phyloP scores from a whole-genome alignment of 441 rosid species.

The Arabidopsis hybrid region DNA sequence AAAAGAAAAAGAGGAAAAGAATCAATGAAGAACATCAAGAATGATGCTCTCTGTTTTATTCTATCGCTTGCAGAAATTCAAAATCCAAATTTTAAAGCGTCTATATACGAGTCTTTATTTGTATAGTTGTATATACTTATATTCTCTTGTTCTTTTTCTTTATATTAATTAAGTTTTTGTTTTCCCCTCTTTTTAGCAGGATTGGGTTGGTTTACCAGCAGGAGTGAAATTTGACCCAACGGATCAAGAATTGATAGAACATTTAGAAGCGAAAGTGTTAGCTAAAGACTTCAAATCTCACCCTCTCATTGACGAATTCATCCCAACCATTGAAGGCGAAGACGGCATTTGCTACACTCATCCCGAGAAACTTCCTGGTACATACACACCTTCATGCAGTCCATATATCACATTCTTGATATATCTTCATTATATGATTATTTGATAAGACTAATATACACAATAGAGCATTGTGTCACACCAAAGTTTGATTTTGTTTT shows the following conservation, averaged over 20 bases:
- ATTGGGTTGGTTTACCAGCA: slow-evolving; percentile 99
- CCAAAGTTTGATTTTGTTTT: background rate
- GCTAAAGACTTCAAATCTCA: slow-evolving; percentile 88
- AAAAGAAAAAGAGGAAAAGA: slow-evolving; percentile 25
- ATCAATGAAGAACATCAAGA: slow-evolving; percentile 50
- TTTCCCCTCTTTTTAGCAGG: slow-evolving; percentile 56
- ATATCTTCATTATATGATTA: background rate
- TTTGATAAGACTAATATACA: slow-evolving; percentile 6
- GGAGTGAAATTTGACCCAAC: slow-evolving; percentile 99
- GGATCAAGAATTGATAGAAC: slow-evolving; percentile 98
- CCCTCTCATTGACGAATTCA: slow-evolving; percentile 97
- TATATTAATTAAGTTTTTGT: slow-evolving; percentile 8
- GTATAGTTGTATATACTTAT: slow-evolving; percentile 26
- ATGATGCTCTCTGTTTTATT: slow-evolving; percentile 60
- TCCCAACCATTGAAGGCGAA: slow-evolving; percentile 98
- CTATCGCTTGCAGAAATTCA: slow-evolving; percentile 39
- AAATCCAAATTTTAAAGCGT: slow-evolving; percentile 44
- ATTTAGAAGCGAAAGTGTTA: slow-evolving; percentile 94
- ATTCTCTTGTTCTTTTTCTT: slow-evolving; percentile 41
- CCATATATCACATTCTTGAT: background rate
- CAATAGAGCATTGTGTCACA: slow-evolving; percentile 19
- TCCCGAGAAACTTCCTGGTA: slow-evolving; percentile 99
- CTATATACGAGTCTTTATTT: slow-evolving; percentile 40
- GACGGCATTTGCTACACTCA: slow-evolving; percentile 99
- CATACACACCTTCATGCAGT: slow-evolving; percentile 13